Base-by-base conservation (phyloP, 2,329 filamentous ascomycete genomes). In the Graphiopsis chlorocephala region DNA sequence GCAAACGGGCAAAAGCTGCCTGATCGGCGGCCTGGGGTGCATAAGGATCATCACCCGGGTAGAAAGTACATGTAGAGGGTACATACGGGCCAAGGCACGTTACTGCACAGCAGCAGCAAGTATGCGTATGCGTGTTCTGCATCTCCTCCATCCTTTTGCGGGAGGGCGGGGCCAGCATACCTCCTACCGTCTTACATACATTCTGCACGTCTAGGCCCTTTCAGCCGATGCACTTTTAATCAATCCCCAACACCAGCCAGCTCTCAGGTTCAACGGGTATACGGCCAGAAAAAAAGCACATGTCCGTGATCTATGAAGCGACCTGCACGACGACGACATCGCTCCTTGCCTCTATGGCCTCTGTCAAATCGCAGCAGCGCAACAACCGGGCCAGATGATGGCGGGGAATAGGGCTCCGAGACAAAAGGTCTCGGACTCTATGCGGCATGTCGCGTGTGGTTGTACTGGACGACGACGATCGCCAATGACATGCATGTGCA, bases 11-110 rank as follows among this genome's bases (percentile, higher is more conserved):
- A 55, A 25, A 52, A 17, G 48, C 58, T 61, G 33, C 33, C 33
- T 38, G 59, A 53, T 62, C 48, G 60, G 23, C 45, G 26, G 42
- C 23, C 29, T n/a, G 48, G 31, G 59, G 45, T 61, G 31, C 59
- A 33, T 53, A 61, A 33, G 57, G 57, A 42, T 60, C 26, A 45
- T 60, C 57, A 60, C 28, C 26, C 57, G 57, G 57, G 35, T 48
- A 20, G 26, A 28, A 53, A 11, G 50, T 29, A 31, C 50, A 53
- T 53, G 28, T 45, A 10, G n/a, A 45, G 3, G n/a, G n/a, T 45
- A 45, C 38, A 45, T 45, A 45, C 38, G n/a, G 38, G n/a, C 38
- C n/a, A 45, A 45, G n/a, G 38, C n/a, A 45, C 38, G 38, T 53
- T 31, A 29, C 26, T 31, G 50, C 14, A 56, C 28, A 33, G 53